These are phyloP conservation scores for Colletotrichum australisinense DNA, from an alignment of 2,329 filamentous ascomycete genomes.

Conservation along the genomic window DNA sequence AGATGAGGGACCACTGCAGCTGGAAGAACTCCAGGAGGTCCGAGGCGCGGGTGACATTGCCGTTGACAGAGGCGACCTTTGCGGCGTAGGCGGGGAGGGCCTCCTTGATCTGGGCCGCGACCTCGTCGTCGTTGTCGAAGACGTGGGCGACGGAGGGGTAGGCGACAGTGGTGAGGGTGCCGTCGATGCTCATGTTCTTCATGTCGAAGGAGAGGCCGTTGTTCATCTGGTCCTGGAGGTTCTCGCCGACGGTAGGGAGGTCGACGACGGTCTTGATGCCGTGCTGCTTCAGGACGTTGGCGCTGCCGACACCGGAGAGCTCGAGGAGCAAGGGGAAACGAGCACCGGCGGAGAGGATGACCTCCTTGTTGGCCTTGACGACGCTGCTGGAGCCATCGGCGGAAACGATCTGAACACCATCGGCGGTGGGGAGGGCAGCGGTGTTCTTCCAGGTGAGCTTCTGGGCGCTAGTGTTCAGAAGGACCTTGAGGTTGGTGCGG, in stretches of 20 bases:
- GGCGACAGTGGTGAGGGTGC: conserved; percentile 25
- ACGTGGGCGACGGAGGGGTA: conserved; percentile 18
- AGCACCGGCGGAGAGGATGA: conserved; percentile 60
- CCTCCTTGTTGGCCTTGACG: conserved; percentile 56
- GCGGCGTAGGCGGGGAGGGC: conserved; percentile 19
- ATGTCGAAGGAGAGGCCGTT: conserved; percentile 41
- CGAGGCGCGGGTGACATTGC: conserved; percentile 25
- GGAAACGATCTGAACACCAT: conserved; percentile 49
- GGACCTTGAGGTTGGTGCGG: conserved; percentile 48
- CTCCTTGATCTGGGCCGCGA: conserved; percentile 8
- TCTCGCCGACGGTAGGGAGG: conserved; percentile 63
- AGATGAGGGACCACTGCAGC: conserved; percentile 61
- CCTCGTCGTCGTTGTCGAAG: conserved; percentile 41
- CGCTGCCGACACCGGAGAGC: conserved; percentile 62
- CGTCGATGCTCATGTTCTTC: conserved; percentile 21
- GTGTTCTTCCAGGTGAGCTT: conserved; percentile 25
- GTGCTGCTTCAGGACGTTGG: conserved; percentile 50
- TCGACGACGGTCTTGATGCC: conserved; percentile 57
- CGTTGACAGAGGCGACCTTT: conserved; percentile 24
- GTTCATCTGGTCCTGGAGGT: conserved; percentile 62
- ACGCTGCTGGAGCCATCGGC: conserved; percentile 47
- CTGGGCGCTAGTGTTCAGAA: conserved; percentile 26
- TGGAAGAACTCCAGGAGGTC: conserved; percentile 52
- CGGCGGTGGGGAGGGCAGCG: conserved; percentile 37
- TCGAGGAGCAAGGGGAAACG: conserved; percentile 63